phyloP scores from a whole-genome alignment of 192 early-diverging fungal genomes.

The Entrophospora sp. region DNA sequence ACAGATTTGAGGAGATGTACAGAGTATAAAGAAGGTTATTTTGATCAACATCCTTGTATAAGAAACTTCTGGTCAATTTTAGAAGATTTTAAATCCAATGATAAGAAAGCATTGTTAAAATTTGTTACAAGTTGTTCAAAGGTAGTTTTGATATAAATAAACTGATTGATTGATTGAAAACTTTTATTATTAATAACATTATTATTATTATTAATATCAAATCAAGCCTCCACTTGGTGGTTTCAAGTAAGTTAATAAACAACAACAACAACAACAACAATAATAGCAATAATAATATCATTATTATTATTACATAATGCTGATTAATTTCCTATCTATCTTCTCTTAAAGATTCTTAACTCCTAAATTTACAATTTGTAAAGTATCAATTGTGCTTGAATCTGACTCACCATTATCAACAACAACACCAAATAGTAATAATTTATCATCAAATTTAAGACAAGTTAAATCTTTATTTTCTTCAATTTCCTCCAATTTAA shows the following conservation, averaged over 20 bases:
- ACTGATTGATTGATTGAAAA: too few species aligned
- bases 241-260: constrained; percentile 42
- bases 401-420: too few species aligned
- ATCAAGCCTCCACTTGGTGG: constrained; percentile 54
- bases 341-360: constrained; percentile 19
- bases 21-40: constrained; percentile 59
- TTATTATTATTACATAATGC: too few species aligned
- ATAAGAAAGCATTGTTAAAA: constrained; percentile 57
- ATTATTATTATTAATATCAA: not conserved
- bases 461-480: constrained; percentile 5
- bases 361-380: constrained; percentile 50
- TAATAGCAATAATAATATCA: too few species aligned
- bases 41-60: constrained; percentile 64
- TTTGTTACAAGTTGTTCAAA: constrained; percentile 72
- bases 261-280: too few species aligned
- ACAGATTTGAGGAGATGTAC: constrained; percentile 53
- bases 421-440: too few species aligned
- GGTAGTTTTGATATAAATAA: constrained; percentile 46
- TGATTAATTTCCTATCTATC: too few species aligned
- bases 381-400: constrained; percentile 22
- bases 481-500: not conserved
- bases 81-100: constrained; percentile 45
- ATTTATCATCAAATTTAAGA: not conserved
- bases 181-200: too few species aligned
- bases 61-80: constrained; percentile 60